Evolutionary conservation across 495 filamentous ascomycete species (phyloP).

Genomic region (Amphirosellinia nigrospora): DNA sequence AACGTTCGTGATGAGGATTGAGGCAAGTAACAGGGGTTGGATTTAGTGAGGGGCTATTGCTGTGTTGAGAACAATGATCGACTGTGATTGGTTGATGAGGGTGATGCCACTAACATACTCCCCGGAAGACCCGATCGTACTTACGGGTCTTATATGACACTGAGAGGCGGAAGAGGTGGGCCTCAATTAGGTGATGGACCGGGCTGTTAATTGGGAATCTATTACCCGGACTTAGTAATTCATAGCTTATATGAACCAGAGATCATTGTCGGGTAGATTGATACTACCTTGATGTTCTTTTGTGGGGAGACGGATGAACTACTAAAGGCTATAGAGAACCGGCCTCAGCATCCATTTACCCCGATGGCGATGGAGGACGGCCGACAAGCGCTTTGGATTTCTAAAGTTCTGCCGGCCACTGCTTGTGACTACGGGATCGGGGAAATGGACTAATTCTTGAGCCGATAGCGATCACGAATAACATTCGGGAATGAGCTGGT

Average conservation of each 20-base stretch:
- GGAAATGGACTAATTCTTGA: not conserved
- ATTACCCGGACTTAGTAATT: constrained; percentile 14
- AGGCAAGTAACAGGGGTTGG: not conserved
- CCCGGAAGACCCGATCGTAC: not conserved
- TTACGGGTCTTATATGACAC: not conserved
- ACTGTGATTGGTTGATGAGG: not conserved
- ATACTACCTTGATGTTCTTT: not conserved
- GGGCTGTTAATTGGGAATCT: not conserved
- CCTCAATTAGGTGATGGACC: not conserved
- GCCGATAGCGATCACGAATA: not conserved
- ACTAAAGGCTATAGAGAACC: not conserved
- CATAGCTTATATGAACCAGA: not conserved
- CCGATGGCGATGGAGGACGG: not conserved
- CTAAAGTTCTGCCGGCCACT: not conserved
- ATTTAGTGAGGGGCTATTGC: not conserved
- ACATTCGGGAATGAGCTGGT: not conserved
- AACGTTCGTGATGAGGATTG: not conserved
- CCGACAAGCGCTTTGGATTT: not conserved
- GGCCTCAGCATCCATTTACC: not conserved
- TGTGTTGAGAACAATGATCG: not conserved
- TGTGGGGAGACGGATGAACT: constrained; percentile 7
- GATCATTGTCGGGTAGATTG: not conserved
- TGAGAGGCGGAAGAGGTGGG: not conserved
- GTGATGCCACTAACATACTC: not conserved
- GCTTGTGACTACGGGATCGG: not conserved